These are phyloP conservation scores for Podila minutissima DNA, from an alignment of 192 early-diverging fungal genomes.

Conservation along the genomic window DNA sequence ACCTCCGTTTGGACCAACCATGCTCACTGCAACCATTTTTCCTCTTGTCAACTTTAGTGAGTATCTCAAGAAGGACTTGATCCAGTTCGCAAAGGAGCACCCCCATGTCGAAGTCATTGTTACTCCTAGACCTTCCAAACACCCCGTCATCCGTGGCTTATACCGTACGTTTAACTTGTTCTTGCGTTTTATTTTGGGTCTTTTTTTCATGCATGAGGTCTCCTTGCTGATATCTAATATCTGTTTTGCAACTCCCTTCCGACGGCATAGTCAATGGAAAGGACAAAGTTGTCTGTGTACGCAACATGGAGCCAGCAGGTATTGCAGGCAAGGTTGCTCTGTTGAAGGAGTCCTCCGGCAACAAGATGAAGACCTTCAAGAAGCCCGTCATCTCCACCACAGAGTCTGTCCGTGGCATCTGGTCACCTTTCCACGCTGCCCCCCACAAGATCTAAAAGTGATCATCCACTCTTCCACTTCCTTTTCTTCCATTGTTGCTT, in stretches of 20 bases:
- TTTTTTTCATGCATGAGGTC: neutral
- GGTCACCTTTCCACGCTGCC: constrained; percentile 82
- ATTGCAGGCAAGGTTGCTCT: constrained; percentile 70
- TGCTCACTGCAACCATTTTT: too few relatives aligned
- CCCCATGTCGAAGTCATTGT: constrained; percentile 85
- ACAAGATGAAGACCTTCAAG: constrained; percentile 68
- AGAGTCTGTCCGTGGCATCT: constrained; percentile 82
- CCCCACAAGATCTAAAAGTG: constrained; percentile 67
- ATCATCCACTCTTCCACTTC: too few relatives aligned
- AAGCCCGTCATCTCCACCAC: constrained; percentile 81
- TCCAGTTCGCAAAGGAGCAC: constrained; percentile 71
- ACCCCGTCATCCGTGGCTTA: constrained; percentile 76
- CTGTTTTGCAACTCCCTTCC: too few relatives aligned
- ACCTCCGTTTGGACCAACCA: neutral
- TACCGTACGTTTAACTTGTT: constrained; percentile 61
- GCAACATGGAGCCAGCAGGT: constrained; percentile 66
- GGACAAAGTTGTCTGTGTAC: constrained; percentile 73
- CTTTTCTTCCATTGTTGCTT: too few relatives aligned
- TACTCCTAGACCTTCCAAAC: constrained; percentile 74
- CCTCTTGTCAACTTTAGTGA: constrained; percentile 51
- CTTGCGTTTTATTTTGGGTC: neutral
- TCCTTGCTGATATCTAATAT: too few relatives aligned
- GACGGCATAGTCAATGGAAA: constrained; percentile 61
- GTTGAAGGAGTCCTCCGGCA: constrained; percentile 74
- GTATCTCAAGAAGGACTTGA: constrained; percentile 72